These are phyloP conservation scores for Calonectria pseudoreteaudii DNA, from an alignment of 2,329 filamentous ascomycete species.

Conservation along the genomic window DNA sequence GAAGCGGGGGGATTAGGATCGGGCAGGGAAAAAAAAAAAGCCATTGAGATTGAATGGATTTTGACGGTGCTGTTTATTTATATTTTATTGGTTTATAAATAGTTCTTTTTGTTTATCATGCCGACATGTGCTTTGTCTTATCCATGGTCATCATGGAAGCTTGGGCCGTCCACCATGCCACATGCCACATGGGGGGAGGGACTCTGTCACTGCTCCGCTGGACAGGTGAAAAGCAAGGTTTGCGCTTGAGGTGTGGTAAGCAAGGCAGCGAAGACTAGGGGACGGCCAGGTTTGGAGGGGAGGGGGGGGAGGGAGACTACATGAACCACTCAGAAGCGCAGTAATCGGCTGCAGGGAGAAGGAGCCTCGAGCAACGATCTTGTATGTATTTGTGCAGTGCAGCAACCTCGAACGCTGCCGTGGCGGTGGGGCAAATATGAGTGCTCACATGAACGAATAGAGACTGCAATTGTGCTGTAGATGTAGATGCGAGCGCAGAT, in stretches of 20 bases:
- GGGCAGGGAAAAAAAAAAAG: not conserved
- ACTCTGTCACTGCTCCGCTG: not conserved
- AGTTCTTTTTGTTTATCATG: not conserved
- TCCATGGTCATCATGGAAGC: not conserved
- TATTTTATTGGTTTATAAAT: not conserved
- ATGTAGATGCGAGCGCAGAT: not conserved
- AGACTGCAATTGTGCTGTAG: not conserved
- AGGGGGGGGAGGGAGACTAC: not conserved
- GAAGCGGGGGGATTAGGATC: not conserved
- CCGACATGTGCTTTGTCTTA: not conserved
- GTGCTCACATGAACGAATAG: slow-evolving; percentile 12
- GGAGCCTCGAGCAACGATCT: slow-evolving; percentile 1
- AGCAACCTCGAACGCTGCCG: not conserved
- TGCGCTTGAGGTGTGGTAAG: slow-evolving; percentile 2
- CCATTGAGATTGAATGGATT: not conserved
- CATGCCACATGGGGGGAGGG: not conserved
- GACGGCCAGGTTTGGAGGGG: not conserved
- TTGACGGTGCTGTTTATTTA: not conserved
- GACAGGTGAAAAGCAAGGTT: not conserved
- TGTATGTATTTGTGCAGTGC: slow-evolving; percentile 16
- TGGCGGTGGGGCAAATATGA: not conserved
- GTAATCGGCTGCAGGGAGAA: slow-evolving; percentile 20
- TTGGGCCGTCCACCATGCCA: not conserved
- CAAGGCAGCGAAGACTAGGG: slow-evolving; percentile 8
- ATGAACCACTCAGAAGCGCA: slow-evolving; percentile 20